These are phyloP conservation scores for Macrotyloma uniflorum DNA, from an alignment of 306 rosid species.

Conservation along the genomic window DNA sequence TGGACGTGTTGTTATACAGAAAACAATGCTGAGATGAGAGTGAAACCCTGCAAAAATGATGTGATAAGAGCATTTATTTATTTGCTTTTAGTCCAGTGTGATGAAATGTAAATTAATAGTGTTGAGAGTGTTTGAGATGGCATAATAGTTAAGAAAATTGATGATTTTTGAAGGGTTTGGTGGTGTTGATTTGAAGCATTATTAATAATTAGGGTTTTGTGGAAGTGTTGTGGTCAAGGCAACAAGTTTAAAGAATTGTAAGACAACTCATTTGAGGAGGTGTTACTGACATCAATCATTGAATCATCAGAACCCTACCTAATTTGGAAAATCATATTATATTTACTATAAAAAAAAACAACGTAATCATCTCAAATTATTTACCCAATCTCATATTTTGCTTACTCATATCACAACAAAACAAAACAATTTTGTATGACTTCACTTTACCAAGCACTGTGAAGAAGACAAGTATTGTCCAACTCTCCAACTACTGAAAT, in stretches of 20 bases:
- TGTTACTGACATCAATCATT: constrained; percentile 48
- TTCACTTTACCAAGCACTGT: constrained; percentile 13
- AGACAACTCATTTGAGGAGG: constrained; percentile 31
- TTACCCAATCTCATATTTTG: too few relatives aligned
- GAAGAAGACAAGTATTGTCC: constrained; percentile 8
- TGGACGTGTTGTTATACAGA: neutral
- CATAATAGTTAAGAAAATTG: too few relatives aligned
- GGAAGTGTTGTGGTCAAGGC: neutral
- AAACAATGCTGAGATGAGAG: neutral
- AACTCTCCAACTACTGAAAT: constrained; percentile 9
- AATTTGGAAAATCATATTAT: constrained; percentile 12
- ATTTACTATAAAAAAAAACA: too few relatives aligned
- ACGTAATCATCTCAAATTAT: too few relatives aligned
- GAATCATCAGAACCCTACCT: constrained; percentile 37
- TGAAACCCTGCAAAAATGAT: neutral
- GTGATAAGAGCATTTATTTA: neutral
- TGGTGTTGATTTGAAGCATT: neutral
- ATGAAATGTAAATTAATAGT: too few relatives aligned
- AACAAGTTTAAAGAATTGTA: constrained; percentile 27
- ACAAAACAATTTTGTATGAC: neutral
- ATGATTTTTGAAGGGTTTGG: too few relatives aligned
- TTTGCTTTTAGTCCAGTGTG: neutral
- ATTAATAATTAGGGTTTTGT: neutral
- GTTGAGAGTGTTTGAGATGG: too few relatives aligned
- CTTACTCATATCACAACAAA: constrained; percentile 15